phyloP scores from a whole-genome alignment of 2,329 filamentous ascomycete species.

The Stemphylium lycopersici region DNA sequence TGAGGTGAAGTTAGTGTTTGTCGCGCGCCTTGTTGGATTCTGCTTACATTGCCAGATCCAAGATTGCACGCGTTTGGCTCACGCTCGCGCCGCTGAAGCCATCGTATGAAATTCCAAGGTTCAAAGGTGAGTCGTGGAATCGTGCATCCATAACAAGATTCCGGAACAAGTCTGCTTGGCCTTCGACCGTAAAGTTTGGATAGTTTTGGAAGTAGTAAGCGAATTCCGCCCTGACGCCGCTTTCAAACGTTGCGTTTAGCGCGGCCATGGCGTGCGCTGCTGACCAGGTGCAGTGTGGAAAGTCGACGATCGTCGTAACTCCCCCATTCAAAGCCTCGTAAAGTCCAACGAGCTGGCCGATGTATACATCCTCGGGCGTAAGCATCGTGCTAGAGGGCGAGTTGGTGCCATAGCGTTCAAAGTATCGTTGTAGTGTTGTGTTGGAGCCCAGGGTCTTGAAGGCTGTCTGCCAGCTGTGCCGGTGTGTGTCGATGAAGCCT shows the following conservation, averaged over 20 bases:
- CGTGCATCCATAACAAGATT: background rate
- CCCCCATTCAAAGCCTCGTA: conserved; percentile 60
- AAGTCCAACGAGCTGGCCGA: conserved; percentile 46
- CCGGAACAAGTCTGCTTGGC: conserved; percentile 3
- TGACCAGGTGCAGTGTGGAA: conserved; percentile 45
- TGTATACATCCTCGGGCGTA: conserved; percentile 30
- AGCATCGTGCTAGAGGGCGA: conserved; percentile 9
- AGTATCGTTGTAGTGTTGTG: conserved; percentile 44
- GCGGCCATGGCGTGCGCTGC: conserved; percentile 53
- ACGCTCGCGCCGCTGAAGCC: conserved; percentile 6
- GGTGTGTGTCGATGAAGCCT: conserved; percentile 64
- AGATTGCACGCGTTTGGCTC: conserved; percentile 5
- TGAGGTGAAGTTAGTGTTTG: background rate
- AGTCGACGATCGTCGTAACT: conserved; percentile 57
- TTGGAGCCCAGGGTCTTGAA: conserved; percentile 62
- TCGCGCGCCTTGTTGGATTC: background rate
- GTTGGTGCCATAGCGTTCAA: conserved; percentile 18
- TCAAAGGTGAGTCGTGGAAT: conserved; percentile 2
- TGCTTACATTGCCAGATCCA: conserved; percentile 8
- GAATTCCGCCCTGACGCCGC: conserved; percentile 35
- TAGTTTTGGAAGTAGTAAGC: conserved; percentile 10
- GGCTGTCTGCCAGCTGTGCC: conserved; percentile 58
- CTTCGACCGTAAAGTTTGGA: conserved; percentile 8
- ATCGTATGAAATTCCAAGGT: conserved; percentile 11
- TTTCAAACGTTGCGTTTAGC: conserved; percentile 56